Conservation (phyloP, 257 asterid genomes). For the Solanum sparsipilum region DNA sequence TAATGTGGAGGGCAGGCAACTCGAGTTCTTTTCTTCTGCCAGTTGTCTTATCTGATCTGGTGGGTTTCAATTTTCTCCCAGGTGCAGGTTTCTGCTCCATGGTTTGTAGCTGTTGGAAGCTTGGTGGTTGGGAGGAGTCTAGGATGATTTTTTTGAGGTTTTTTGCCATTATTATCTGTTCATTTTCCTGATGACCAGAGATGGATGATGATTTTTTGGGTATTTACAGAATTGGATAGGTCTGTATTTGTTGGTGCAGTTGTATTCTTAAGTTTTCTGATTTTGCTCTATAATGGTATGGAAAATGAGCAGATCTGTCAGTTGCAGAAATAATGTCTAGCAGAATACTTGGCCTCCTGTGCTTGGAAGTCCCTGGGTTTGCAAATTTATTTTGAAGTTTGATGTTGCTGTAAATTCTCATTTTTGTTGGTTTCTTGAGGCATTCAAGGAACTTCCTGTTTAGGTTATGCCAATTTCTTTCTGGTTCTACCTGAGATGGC, state of each 20-base stretch:
- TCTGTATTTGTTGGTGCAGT: background rate
- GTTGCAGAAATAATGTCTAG: background rate
- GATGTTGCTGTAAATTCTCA: background rate
- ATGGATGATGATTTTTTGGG: background rate
- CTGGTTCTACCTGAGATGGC: background rate
- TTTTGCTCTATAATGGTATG: background rate
- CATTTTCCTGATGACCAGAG: background rate
- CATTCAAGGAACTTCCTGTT: no score
- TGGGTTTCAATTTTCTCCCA: background rate
- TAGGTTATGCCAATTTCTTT: no score
- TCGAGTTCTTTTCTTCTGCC: background rate
- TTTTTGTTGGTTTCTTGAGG: background rate
- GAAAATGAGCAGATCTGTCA: background rate
- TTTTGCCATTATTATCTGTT: background rate
- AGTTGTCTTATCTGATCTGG: background rate
- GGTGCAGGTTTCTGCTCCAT: background rate
- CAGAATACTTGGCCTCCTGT: background rate
- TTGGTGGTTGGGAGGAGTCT: background rate
- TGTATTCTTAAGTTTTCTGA: background rate
- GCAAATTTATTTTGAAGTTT: background rate
- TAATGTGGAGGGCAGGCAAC: background rate
- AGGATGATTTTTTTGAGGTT: background rate
- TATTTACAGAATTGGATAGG: background rate
- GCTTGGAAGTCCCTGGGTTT: background rate
- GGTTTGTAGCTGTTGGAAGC: background rate